Percentiles rank a stretch among this genome's conserved stretches.
These are phyloP conservation scores for Neurospora crassa DNA, from an alignment of 2,329 filamentous ascomycete species.

Conservation along the genomic window DNA sequence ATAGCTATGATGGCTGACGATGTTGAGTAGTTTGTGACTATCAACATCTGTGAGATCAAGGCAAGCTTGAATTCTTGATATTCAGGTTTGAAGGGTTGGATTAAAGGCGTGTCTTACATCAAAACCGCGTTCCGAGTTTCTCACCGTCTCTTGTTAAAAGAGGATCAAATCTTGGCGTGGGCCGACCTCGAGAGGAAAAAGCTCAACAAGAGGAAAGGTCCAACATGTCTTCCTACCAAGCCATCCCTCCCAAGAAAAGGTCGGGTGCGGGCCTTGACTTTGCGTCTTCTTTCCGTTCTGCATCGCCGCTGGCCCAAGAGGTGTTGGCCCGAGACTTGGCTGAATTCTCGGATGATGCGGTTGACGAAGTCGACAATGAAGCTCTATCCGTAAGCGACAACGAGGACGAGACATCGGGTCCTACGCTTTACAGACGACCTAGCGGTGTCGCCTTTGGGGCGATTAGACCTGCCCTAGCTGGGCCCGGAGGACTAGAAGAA, in stretches of 20 bases:
- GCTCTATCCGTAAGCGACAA: conserved; percentile 22
- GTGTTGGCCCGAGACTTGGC: conserved; percentile 58
- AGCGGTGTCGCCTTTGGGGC: conserved; percentile 67
- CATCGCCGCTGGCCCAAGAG: conserved; percentile 57
- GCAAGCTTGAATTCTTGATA: neutral
- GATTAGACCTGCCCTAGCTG: conserved; percentile 58
- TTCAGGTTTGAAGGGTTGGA: neutral
- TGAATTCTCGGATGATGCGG: conserved; percentile 50
- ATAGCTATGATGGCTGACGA: neutral
- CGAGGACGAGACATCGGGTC: conserved; percentile 27
- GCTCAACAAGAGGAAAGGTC: neutral
- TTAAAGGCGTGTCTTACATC: neutral
- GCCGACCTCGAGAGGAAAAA: neutral
- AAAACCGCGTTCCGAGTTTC: neutral
- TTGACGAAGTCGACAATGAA: conserved; percentile 21
- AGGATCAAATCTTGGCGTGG: neutral
- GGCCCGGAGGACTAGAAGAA: conserved; percentile 38
- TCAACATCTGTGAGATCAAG: neutral
- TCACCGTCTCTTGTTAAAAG: neutral
- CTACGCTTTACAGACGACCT: conserved; percentile 61
- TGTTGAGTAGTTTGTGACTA: neutral
- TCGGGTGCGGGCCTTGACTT: conserved; percentile 21
- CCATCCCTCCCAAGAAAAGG: conserved; percentile 6
- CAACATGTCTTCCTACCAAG: neutral
- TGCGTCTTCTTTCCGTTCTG: conserved; percentile 43